Evolutionary conservation across 768 basidiomycete species (phyloP).

Genomic region (Boletus barrowsii): DNA sequence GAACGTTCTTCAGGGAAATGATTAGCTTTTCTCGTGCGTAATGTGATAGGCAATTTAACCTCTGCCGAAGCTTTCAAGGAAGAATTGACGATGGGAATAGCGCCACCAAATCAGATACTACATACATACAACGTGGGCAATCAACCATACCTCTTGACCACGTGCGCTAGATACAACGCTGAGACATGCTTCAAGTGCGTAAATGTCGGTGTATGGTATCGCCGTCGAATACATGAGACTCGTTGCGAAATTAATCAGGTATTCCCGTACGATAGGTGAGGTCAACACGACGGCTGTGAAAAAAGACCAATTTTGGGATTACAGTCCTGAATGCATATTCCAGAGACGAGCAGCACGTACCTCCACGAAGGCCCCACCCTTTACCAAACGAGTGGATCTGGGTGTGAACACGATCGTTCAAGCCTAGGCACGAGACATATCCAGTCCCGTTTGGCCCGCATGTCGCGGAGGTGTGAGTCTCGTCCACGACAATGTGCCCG

Average conservation of each 20-base stretch:
- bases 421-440: slow-evolving; percentile 37
- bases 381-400: slow-evolving; percentile 57
- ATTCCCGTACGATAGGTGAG: slow-evolving; percentile 14
- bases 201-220: slow-evolving; percentile 19
- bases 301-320: neutral
- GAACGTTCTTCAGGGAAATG: slow-evolving; percentile 1
- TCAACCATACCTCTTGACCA: slow-evolving; percentile 19
- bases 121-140: neutral
- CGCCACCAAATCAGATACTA: neutral
- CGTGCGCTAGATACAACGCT: slow-evolving; percentile 8
- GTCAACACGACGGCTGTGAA: slow-evolving; percentile 19
- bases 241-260: slow-evolving; percentile 21
- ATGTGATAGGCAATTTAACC: slow-evolving; percentile 2
- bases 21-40: slow-evolving; percentile 15
- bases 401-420: slow-evolving; percentile 42
- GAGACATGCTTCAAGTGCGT: slow-evolving; percentile 42
- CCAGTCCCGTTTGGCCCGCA: slow-evolving; percentile 49
- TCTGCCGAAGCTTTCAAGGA: slow-evolving; percentile 14
- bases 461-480: slow-evolving; percentile 56
- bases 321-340: neutral
- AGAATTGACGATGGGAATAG: neutral
- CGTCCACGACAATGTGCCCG: slow-evolving; percentile 50
- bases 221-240: slow-evolving; percentile 23
- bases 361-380: slow-evolving; percentile 20
- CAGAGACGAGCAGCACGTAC: neutral